Evolutionary conservation across 176 grass and related monocot species (phyloP).

Genomic region (Hsuehochloa calcarea): DNA sequence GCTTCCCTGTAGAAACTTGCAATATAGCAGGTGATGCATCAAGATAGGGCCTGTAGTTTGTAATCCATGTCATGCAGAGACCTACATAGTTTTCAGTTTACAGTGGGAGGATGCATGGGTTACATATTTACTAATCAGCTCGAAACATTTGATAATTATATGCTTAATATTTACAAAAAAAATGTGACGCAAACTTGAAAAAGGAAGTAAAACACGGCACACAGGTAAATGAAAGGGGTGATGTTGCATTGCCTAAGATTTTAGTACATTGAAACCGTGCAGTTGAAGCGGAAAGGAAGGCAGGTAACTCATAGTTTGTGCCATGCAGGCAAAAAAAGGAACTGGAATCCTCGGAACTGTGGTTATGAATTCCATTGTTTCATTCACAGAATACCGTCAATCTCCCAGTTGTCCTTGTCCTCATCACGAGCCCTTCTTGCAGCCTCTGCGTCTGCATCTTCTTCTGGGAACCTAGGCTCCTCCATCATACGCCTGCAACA

Average conservation of each 20-base stretch:
- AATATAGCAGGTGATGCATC: background rate
- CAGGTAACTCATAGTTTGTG: constrained; percentile 30
- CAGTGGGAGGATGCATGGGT: background rate
- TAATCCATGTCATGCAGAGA: background rate
- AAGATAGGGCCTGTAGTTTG: background rate
- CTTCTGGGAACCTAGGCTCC: constrained; percentile 53
- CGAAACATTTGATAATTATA: background rate
- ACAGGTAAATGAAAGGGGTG: background rate
- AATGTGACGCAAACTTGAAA: background rate
- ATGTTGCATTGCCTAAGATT: constrained; percentile 33
- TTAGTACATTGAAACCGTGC: constrained; percentile 14
- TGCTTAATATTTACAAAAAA: background rate
- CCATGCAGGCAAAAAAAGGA: constrained; percentile 22
- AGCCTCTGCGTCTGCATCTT: constrained; percentile 36
- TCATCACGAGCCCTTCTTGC: constrained; percentile 40
- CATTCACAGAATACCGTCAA: constrained; percentile 56
- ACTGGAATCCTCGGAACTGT: background rate
- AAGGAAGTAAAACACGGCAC: background rate
- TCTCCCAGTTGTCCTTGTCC: constrained; percentile 62
- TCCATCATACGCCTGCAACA: constrained; percentile 51
- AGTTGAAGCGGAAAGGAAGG: constrained; percentile 17
- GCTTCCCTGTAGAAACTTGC: background rate
- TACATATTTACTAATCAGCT: background rate
- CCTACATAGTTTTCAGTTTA: background rate
- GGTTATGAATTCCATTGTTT: constrained; percentile 19